Conservation (phyloP, 2,329 filamentous ascomycete species). For the Fulvia fulva region DNA sequence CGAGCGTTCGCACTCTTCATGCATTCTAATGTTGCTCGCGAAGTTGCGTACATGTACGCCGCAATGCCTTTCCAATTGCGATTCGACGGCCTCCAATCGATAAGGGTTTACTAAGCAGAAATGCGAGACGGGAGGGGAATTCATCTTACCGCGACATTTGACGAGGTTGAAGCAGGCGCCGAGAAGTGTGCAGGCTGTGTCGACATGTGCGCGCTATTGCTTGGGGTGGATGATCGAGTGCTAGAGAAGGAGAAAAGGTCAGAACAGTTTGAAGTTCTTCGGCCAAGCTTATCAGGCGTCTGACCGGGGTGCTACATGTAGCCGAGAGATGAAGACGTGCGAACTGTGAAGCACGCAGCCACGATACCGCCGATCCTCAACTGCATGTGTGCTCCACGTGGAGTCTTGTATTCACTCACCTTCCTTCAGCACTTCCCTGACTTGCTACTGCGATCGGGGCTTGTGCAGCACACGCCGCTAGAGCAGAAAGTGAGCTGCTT, state of each 20-base stretch:
- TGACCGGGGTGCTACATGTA: neutral
- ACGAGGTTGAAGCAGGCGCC: constrained; percentile 48
- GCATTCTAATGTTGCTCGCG: too few relatives aligned
- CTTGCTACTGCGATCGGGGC: constrained; percentile 18
- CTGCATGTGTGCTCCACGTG: too few relatives aligned
- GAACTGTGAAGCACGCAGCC: too few relatives aligned
- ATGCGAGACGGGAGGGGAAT: too few relatives aligned
- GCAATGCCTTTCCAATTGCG: too few relatives aligned
- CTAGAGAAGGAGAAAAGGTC: constrained; percentile 13
- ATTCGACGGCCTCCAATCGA: neutral
- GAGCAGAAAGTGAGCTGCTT: constrained; percentile 33
- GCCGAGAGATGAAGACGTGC: neutral
- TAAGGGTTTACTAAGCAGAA: too few relatives aligned
- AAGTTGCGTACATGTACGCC: too few relatives aligned
- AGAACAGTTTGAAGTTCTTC: neutral
- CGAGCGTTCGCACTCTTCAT: too few relatives aligned
- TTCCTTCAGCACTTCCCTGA: constrained; percentile 4
- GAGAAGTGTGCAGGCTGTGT: constrained; percentile 62
- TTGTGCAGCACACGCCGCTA: constrained; percentile 26
- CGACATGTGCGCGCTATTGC: constrained; percentile 32
- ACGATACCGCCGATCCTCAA: too few relatives aligned
- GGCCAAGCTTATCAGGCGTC: neutral
- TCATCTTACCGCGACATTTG: neutral
- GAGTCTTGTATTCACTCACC: constrained; percentile 12
- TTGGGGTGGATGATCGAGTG: constrained; percentile 27